phyloP scores from a whole-genome alignment of 441 rosid species.

The Corymbia calophylla region DNA sequence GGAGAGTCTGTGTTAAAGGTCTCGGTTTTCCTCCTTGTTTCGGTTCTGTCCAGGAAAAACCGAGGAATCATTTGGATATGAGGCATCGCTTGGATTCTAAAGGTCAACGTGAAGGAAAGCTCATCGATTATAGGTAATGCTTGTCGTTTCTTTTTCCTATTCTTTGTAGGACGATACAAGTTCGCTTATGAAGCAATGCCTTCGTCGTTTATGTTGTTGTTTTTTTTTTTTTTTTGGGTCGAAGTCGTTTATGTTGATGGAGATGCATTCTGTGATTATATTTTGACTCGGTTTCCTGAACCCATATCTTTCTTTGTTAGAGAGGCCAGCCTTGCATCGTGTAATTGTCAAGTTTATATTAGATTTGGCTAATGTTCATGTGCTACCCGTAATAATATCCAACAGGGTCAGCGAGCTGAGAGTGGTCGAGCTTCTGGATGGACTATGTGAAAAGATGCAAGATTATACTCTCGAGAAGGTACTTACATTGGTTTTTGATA shows the following conservation, averaged over 20 bases:
- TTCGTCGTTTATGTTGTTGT: not conserved
- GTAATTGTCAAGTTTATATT: not conserved
- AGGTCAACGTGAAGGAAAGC: conserved; percentile 90
- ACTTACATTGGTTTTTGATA: not conserved
- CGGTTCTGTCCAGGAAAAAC: conserved; percentile 52
- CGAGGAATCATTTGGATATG: conserved; percentile 94
- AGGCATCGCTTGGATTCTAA: conserved; percentile 81
- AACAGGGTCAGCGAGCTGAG: conserved; percentile 84
- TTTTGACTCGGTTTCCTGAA: not conserved
- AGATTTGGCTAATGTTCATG: not conserved
- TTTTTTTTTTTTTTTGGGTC: no score
- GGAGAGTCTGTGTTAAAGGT: not conserved
- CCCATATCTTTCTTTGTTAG: not conserved
- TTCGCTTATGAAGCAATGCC: not conserved
- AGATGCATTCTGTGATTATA: not conserved
- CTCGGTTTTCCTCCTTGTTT: not conserved
- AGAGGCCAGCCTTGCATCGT: not conserved
- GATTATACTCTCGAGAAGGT: conserved; percentile 91
- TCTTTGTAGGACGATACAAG: not conserved
- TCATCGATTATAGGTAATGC: conserved; percentile 79
- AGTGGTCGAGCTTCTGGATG: conserved; percentile 85
- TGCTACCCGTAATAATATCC: not conserved
- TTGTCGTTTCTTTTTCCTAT: not conserved
- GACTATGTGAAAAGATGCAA: conserved; percentile 89
- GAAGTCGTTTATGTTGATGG: not conserved